Percentiles rank a stretch among this genome's conserved stretches.
phyloP scores from a whole-genome alignment of 2,329 filamentous ascomycete genomes.

The Colletotrichum abscissum region DNA sequence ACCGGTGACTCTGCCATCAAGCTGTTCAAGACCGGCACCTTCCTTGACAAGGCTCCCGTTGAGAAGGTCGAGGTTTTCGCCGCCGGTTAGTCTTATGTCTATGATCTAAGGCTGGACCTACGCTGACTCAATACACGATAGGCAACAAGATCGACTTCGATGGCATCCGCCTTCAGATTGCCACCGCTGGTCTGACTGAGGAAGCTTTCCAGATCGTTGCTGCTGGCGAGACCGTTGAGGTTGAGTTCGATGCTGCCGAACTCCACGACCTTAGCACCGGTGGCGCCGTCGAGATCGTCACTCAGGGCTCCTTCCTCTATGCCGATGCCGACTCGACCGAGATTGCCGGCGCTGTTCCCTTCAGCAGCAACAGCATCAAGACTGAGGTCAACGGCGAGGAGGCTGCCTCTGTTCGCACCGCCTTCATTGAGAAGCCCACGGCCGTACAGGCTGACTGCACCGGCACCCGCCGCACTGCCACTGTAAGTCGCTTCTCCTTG shows the following conservation, averaged over 20 bases:
- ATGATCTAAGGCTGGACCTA: too few species aligned
- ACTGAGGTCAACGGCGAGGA: conserved; percentile 66
- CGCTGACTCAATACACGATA: not conserved
- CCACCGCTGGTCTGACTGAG: conserved; percentile 55
- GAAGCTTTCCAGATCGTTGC: conserved; percentile 62
- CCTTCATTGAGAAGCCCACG: conserved; percentile 61
- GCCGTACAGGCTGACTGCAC: conserved; percentile 65
- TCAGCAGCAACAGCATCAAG: conserved; percentile 68
- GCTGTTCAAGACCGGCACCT: conserved; percentile 60
- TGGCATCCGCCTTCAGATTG: conserved; percentile 63
- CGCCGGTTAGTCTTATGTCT: conserved; percentile 43
- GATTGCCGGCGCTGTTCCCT: conserved; percentile 66
- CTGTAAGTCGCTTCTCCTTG: conserved; percentile 38
- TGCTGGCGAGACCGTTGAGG: conserved; percentile 60
- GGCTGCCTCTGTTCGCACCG: conserved; percentile 61
- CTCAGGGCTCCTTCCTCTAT: conserved; percentile 66
- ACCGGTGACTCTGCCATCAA: conserved; percentile 56
- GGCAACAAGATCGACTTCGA: conserved; percentile 56
- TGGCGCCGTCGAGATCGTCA: conserved; percentile 66
- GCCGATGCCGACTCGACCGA: conserved; percentile 64
- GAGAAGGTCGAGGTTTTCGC: conserved; percentile 62
- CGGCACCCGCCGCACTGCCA: conserved; percentile 54
- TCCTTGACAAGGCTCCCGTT: conserved; percentile 59
- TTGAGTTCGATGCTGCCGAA: conserved; percentile 66
- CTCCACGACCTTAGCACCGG: conserved; percentile 63